These are phyloP conservation scores for Xylaria polymorpha DNA, from an alignment of 2,329 filamentous ascomycete genomes.

Conservation along the genomic window DNA sequence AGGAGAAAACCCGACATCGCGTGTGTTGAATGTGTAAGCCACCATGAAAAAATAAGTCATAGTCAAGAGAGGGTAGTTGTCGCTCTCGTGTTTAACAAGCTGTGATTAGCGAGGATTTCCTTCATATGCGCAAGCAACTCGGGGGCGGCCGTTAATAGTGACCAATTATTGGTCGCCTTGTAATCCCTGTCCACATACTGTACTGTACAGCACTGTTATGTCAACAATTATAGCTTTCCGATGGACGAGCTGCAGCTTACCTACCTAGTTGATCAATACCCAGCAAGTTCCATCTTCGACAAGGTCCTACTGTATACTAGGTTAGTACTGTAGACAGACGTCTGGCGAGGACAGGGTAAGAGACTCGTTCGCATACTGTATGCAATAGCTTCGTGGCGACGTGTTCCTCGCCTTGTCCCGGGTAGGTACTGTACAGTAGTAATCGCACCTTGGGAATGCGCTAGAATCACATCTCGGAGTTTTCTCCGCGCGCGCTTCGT, in stretches of 20 bases:
- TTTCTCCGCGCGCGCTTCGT: conserved; percentile 21
- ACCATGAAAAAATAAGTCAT: background rate
- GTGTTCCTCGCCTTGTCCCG: background rate
- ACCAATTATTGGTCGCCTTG: conserved; percentile 15
- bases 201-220: background rate
- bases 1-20: background rate
- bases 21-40: conserved; percentile 10
- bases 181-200: background rate
- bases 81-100: background rate
- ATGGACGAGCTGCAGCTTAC: background rate
- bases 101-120: background rate
- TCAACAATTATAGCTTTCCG: background rate
- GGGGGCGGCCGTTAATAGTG: background rate
- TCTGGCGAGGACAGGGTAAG: background rate
- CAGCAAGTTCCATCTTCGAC: background rate
- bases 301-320: too few relatives aligned
- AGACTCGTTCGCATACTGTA: background rate
- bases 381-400: background rate
- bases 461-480: background rate
- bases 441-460: background rate
- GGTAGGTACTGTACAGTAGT: background rate
- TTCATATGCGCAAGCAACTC: background rate
- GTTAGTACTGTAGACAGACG: too few relatives aligned
- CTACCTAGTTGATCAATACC: background rate
- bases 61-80: background rate